Evolutionary conservation across 331 rosid species (phyloP).

Genomic region (Pyracantha coccinea): DNA sequence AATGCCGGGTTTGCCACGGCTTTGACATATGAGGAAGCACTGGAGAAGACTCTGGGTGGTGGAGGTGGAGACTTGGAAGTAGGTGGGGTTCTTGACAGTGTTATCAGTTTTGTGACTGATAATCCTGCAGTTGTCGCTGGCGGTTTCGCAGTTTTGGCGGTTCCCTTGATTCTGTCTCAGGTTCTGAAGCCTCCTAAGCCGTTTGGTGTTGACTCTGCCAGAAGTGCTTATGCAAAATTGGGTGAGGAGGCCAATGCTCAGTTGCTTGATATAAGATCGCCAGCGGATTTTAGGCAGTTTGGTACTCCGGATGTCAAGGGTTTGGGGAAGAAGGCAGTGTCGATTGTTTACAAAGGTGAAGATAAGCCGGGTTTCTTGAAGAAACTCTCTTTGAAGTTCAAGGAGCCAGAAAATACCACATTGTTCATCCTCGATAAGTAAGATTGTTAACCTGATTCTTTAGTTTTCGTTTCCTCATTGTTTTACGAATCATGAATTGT

Average conservation of each 20-base stretch:
- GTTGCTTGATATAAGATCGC: conserved; percentile 77
- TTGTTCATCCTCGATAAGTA: conserved; percentile 94
- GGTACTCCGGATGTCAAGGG: conserved; percentile 72
- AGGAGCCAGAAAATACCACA: conserved; percentile 90
- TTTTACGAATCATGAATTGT: background rate
- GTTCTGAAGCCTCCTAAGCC: conserved; percentile 63
- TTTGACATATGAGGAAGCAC: conserved; percentile 74
- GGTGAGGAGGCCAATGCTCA: conserved; percentile 66
- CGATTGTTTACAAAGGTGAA: conserved; percentile 56
- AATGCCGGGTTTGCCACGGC: conserved; percentile 55
- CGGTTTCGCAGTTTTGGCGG: conserved; percentile 64
- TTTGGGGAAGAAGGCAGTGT: conserved; percentile 62
- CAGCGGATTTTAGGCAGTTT: conserved; percentile 48
- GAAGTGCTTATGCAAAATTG: conserved; percentile 66
- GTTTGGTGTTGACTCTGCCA: conserved; percentile 86
- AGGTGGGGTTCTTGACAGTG: conserved; percentile 43
- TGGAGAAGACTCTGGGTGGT: conserved; percentile 27
- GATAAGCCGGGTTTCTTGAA: conserved; percentile 81
- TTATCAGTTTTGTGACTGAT: conserved; percentile 49
- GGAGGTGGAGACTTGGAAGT: conserved; percentile 41
- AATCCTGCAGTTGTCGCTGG: conserved; percentile 74
- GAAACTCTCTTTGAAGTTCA: conserved; percentile 75
- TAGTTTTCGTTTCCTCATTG: background rate
- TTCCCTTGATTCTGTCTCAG: conserved; percentile 73
- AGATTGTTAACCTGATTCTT: background rate